Conservation (phyloP, 371 early-diverging fungal species). For the Entomophthora muscae region DNA sequence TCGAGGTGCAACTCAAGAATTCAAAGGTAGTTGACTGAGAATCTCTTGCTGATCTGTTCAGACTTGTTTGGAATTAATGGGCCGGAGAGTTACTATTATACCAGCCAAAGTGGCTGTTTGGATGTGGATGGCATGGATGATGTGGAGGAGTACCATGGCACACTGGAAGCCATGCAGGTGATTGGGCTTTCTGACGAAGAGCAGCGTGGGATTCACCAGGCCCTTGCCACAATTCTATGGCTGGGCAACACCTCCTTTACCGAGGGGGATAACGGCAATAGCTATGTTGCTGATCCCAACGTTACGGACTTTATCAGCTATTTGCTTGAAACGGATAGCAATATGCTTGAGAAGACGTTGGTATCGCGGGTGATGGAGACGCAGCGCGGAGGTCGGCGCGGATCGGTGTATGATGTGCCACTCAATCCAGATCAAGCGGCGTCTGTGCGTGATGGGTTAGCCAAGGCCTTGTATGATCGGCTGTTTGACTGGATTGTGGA, state of each 20-base stretch:
- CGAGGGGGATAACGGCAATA: constrained; percentile 43
- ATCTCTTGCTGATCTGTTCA: constrained; percentile 9
- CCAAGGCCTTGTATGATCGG: constrained; percentile 65
- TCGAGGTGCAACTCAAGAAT: constrained; percentile 52
- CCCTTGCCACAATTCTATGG: constrained; percentile 68
- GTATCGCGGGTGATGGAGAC: constrained; percentile 39
- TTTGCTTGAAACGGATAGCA: constrained; percentile 48
- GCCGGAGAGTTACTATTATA: constrained; percentile 65
- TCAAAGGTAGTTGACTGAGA: constrained; percentile 27
- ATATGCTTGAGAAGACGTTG: constrained; percentile 28
- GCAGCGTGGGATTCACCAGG: constrained; percentile 59
- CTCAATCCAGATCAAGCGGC: constrained; percentile 62
- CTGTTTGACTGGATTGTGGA: constrained; percentile 83
- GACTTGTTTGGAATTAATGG: constrained; percentile 60
- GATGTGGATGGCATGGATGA: constrained; percentile 72
- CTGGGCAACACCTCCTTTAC: constrained; percentile 59
- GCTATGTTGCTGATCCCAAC: constrained; percentile 39
- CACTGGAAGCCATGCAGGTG: constrained; percentile 59
- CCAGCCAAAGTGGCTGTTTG: constrained; percentile 50
- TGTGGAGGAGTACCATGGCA: constrained; percentile 46
- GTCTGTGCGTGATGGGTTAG: constrained; percentile 68
- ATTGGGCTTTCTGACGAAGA: constrained; percentile 54
- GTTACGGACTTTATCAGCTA: constrained; percentile 60
- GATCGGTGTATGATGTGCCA: constrained; percentile 61
- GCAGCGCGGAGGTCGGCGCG: constrained; percentile 60